These are phyloP conservation scores for Quercus cerris DNA, from an alignment of 306 rosid species.

Conservation along the genomic window DNA sequence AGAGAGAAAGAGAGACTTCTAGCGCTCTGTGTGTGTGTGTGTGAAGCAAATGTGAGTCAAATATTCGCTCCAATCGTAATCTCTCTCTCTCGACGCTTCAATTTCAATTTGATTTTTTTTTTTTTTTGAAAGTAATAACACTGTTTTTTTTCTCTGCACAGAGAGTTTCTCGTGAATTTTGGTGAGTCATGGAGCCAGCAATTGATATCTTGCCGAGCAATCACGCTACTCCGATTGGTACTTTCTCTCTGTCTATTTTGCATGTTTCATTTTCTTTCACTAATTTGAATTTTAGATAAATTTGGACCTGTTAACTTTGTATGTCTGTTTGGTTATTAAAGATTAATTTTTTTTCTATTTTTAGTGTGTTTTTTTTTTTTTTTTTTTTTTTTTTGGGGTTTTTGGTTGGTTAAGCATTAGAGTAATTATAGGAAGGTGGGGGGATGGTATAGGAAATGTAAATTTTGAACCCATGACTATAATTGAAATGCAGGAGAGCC, in stretches of 20 bases:
- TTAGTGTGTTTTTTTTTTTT: too few species aligned
- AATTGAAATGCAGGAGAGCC: too few species aligned
- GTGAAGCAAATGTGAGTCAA: background rate
- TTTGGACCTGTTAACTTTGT: background rate
- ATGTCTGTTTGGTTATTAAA: background rate
- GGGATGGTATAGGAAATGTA: too few species aligned
- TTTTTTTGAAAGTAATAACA: background rate
- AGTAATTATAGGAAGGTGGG: background rate
- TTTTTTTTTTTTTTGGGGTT: background rate
- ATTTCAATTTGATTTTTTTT: background rate
- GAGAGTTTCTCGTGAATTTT: conserved; percentile 8
- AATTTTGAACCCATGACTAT: too few species aligned
- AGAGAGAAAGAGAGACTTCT: background rate
- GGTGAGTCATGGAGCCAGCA: conserved; percentile 38
- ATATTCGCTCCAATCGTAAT: background rate
- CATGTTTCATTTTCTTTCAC: background rate
- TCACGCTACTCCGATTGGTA: conserved; percentile 15
- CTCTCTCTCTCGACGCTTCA: background rate
- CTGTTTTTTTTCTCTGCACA: conserved; percentile 5
- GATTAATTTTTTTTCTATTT: background rate
- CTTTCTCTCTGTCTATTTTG: background rate
- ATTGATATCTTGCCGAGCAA: conserved; percentile 23
- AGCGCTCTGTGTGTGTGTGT: background rate
- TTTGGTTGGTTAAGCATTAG: background rate
- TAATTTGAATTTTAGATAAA: background rate